These are phyloP conservation scores for Phalaenopsis hybrid DNA, from an alignment of 116 monocot genomes.

Conservation along the genomic window DNA sequence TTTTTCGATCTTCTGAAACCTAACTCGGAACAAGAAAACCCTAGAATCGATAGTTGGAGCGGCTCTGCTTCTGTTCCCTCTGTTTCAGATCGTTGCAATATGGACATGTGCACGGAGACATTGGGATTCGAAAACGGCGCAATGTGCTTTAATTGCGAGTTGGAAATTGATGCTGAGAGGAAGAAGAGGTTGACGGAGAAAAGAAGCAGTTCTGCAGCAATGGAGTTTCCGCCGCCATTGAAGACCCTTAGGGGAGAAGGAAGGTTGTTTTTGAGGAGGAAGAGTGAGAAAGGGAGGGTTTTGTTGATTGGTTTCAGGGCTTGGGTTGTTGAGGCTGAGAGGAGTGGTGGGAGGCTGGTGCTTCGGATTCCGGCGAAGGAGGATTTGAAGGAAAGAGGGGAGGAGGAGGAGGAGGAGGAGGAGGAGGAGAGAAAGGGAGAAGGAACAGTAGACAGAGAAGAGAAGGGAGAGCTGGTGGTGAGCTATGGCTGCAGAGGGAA, in stretches of 20 bases:
- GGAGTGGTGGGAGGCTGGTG: constrained; percentile 19
- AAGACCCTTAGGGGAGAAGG: constrained; percentile 10
- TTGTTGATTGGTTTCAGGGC: constrained; percentile 16
- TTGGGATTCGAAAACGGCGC: constrained; percentile 33
- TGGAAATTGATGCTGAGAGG: constrained; percentile 1
- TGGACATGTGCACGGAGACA: constrained; percentile 32
- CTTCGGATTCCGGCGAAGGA: constrained; percentile 5
- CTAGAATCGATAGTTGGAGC: neutral
- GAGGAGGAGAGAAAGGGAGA: neutral
- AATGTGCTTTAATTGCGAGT: neutral
- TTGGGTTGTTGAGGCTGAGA: constrained; percentile 20
- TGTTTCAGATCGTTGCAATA: neutral
- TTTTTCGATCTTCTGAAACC: neutral
- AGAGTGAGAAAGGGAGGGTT: constrained; percentile 22
- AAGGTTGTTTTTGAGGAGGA: constrained; percentile 5
- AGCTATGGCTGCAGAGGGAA: no score
- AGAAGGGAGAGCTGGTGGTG: neutral
- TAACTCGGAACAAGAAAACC: neutral
- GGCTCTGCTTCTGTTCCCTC: neutral
- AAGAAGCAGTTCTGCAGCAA: neutral
- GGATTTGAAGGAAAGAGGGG: neutral
- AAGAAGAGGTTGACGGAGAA: neutral
- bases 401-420: constrained; percentile 6
- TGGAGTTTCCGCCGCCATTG: constrained; percentile 25
- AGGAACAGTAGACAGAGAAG: neutral